Evolutionary conservation across 805 yeast species (phyloP), one percentile per base, ranked within the genome.

Genomic region (Starmerella bombi): DNA sequence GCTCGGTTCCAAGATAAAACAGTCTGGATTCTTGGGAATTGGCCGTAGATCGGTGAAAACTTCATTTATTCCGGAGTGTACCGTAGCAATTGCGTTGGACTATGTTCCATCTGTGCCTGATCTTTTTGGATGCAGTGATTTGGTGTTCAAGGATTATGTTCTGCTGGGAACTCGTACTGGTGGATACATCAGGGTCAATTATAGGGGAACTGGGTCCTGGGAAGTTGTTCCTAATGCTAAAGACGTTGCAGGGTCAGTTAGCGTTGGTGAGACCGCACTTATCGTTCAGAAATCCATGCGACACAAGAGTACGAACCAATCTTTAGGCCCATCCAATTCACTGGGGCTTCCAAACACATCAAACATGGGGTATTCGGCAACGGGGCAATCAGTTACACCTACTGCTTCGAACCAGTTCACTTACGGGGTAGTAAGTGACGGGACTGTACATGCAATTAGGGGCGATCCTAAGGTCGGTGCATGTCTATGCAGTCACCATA

Each of bases 141-240:
- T 47, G 5, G 44, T 45, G 3, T 47, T 45, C 33, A 30, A 37
- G 8, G 50, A 47, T 32, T 40, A 43, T 23, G 46, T 44, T 4
- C 28, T 47, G 15, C 37, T 47, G 12, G 49, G 44, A 3, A 41
- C 46, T 3, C 32, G 40, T 5, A 18, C 18, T 9, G 49, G 49
- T 20, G 34, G 41, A 3, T 47, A 44, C 25, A 25, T 47, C 9
- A 41, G 50, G 14, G 46, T 47, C 12, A 47, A 47, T 27, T 33
- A 34, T 28, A 38, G 34, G 17, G 35, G 35, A 9, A 17, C 31
- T 4, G 45, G 44, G 3, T 6, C 44, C 7, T 47, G 46, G 44
- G 50, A 45, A 25, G 27, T 32, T 15, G 49, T 45, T 5, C 17
- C 19, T 2, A 47, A 45, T 14, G 44, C 40, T 8, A 33, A 25